Base-by-base conservation (phyloP, 345 rosid species). In the Melastoma malabathricum region DNA sequence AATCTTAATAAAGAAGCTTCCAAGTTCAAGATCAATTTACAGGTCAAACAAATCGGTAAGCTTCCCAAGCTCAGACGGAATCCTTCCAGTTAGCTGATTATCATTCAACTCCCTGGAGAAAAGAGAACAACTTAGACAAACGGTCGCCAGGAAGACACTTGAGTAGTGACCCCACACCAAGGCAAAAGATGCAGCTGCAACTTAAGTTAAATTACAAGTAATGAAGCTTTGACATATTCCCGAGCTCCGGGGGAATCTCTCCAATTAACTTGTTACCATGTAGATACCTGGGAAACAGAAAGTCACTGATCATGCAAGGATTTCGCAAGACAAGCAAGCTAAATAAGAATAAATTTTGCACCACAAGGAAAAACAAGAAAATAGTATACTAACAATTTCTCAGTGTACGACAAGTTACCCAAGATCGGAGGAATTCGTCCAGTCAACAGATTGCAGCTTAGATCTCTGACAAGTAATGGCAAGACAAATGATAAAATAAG, bases 161-260 rank as follows among this genome's bases (percentile, higher is more conserved):
- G 41, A 34, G 41, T 22, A 1, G 25, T 22, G 25, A 22, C 10
- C 41, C 41, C 41, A 34, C 12, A 34, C 0, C 2, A 34, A 34
- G 12, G 12, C 6, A 34, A 2, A 9, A 34, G 41, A 34, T 34
- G 41, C 41, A 34, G 10, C 41, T 6, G 12, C 41, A 9, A 34
- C 12, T 34, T 9, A 4, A 8, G 46, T 14, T 13, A 18, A 27
- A 77, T 1, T 81, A 92, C 98, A 92, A 61, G 82, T 92, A 92
- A 67, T 84, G 95, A 55, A 92, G 95, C 68, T 76, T 84, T 12
- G 96, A 76, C 98, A 92, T 92, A 70, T 92, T 87, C 62, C 96
- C 96, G 15, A 87, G 89, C 79, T 87, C 96, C 0, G 93, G 88
- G 45, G 94, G 98, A 63, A 92, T 80, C 15, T 76, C 56, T 68